Conservation (phyloP, 108 stramenopile genomes). For the Skeletonema costatum region DNA sequence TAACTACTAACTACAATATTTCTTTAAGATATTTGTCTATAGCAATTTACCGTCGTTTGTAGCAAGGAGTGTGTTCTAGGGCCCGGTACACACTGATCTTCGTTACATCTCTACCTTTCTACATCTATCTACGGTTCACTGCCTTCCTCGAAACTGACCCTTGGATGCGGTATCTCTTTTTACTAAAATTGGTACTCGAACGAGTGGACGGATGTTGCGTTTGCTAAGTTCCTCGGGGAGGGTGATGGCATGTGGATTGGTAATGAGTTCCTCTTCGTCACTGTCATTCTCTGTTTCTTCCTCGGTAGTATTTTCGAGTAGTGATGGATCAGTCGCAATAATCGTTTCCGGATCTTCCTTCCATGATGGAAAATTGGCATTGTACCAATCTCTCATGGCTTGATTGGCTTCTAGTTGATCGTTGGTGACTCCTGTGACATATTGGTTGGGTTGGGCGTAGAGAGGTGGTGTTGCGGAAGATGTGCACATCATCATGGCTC, state of each 20-base stretch:
- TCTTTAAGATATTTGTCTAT: no score
- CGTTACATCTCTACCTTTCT: no score
- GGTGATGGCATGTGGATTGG: neutral
- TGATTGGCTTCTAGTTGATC: conserved; percentile 40
- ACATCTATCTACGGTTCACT: no score
- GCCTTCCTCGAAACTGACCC: no score
- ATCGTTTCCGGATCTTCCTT: conserved; percentile 14
- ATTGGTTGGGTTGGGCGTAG: conserved; percentile 23
- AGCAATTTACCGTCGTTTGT: no score
- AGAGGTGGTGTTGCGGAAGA: conserved; percentile 6
- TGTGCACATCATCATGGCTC: neutral
- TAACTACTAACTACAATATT: no score
- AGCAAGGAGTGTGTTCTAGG: no score
- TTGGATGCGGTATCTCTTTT: no score
- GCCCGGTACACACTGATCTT: no score
- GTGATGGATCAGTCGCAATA: neutral
- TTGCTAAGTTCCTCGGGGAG: conserved; percentile 17
- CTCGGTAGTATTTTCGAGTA: conserved; percentile 7
- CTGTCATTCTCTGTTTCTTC: neutral
- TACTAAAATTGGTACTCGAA: no score
- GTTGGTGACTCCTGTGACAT: conserved; percentile 42
- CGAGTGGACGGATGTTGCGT: conserved; percentile 56
- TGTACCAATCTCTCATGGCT: conserved; percentile 28
- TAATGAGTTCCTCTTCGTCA: neutral
- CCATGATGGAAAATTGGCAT: conserved; percentile 31